Evolutionary conservation across 2,329 filamentous ascomycete genomes (phyloP).

Genomic region (Thelonectria blattea): DNA sequence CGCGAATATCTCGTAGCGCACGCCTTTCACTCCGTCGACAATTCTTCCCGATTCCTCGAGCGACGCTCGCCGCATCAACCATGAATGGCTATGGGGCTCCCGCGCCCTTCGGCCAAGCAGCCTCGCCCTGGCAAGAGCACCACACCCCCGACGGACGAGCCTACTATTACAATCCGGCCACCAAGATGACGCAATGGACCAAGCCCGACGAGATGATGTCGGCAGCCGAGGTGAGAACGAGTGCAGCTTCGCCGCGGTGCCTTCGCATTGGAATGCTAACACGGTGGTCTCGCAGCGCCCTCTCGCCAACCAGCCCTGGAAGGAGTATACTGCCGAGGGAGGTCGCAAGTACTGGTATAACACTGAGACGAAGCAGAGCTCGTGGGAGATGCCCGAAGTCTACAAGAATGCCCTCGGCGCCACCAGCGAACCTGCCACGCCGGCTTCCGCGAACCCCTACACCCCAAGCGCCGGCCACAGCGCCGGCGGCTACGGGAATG

Average conservation of each 20-base stretch:
- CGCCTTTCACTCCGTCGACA: neutral
- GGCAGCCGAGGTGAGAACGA: slow-evolving; percentile 71
- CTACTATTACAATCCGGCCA: slow-evolving; percentile 90
- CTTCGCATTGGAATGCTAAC: slow-evolving; percentile 20
- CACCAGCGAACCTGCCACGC: slow-evolving; percentile 51
- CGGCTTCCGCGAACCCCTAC: slow-evolving; percentile 51
- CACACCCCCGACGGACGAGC: slow-evolving; percentile 80
- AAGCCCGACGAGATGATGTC: slow-evolving; percentile 92
- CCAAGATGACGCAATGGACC: slow-evolving; percentile 90
- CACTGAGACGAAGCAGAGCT: slow-evolving; percentile 87
- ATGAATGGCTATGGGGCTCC: slow-evolving; percentile 66
- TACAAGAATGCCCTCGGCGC: slow-evolving; percentile 78
- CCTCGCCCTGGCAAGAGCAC: slow-evolving; percentile 78
- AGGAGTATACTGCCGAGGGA: slow-evolving; percentile 85
- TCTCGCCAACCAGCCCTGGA: slow-evolving; percentile 85
- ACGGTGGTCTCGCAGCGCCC: slow-evolving; percentile 65
- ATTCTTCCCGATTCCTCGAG: neutral
- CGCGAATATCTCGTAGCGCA: slow-evolving; percentile 5
- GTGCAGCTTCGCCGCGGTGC: neutral
- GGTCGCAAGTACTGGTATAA: slow-evolving; percentile 97
- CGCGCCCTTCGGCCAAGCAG: slow-evolving; percentile 55
- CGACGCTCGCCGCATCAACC: slow-evolving; percentile 25
- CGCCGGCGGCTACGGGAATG: slow-evolving; percentile 43
- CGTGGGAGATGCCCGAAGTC: slow-evolving; percentile 89
- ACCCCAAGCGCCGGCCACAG: slow-evolving; percentile 42